These are phyloP conservation scores for Botrytis byssoidea DNA, from an alignment of 2,329 filamentous ascomycete genomes.

Conservation along the genomic window DNA sequence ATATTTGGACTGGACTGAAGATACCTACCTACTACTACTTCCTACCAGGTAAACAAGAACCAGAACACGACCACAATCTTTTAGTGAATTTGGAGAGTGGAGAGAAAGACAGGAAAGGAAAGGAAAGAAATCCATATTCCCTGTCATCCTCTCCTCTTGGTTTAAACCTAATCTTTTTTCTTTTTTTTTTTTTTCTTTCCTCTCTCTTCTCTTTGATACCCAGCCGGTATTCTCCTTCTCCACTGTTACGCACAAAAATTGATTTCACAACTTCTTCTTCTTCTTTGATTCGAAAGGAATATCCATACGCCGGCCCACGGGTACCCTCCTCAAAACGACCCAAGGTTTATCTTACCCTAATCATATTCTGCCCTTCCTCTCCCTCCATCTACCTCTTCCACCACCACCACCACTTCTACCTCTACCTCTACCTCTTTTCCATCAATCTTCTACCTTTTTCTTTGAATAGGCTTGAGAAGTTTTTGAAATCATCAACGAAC, in stretches of 20 bases:
- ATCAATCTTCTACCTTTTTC: not conserved
- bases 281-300: not conserved
- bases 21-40: too few species aligned
- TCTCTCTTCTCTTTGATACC: not conserved
- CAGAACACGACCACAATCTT: not conserved
- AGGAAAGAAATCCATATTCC: not conserved
- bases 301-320: not conserved
- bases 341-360: conserved; percentile 1
- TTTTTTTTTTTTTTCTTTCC: not conserved
- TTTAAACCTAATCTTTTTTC: too few species aligned
- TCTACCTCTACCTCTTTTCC: not conserved
- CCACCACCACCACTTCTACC: not conserved
- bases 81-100: not conserved
- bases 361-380: not conserved
- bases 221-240: not conserved
- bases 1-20: not conserved
- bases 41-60: not conserved
- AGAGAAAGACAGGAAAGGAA: not conserved
- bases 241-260: not conserved
- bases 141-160: not conserved
- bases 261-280: not conserved
- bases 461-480: conserved; percentile 1
- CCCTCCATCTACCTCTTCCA: not conserved
- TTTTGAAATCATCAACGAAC: not conserved
- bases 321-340: not conserved